These are phyloP conservation scores for Kazachstania sp. DNA, from an alignment of 1,139 yeast genomes.

Conservation along the genomic window DNA sequence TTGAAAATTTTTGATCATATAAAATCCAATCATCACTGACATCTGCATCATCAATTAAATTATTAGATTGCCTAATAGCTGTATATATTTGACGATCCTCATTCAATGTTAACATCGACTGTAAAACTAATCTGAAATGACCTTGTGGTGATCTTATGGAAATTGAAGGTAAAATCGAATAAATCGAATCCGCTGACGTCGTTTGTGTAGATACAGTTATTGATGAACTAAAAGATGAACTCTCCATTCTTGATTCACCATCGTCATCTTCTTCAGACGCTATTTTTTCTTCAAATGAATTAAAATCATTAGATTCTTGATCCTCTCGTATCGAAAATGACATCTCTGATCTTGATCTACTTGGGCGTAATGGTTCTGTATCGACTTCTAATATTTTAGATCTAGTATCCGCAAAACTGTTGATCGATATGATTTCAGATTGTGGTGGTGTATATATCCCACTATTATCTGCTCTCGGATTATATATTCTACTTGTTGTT, in stretches of 20 bases:
- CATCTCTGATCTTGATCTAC: not conserved
- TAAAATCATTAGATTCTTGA: not conserved
- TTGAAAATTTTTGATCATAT: constrained; percentile 33
- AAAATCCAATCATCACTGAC: constrained; percentile 35
- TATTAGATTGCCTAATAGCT: constrained; percentile 30
- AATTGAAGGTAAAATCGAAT: constrained; percentile 27
- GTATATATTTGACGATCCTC: constrained; percentile 24
- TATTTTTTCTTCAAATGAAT: not conserved
- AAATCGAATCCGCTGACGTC: constrained; percentile 11
- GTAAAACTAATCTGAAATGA: constrained; percentile 28
- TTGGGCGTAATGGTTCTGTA: constrained; percentile 3
- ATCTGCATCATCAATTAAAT: constrained; percentile 23
- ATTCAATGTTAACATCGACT: constrained; percentile 24
- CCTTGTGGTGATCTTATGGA: constrained; percentile 26
- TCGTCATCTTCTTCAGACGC: not conserved
- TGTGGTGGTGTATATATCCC: constrained; percentile 12
- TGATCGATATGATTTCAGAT: constrained; percentile 17
- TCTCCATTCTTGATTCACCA: constrained; percentile 3
- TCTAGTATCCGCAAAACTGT: constrained; percentile 9
- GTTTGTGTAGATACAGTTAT: constrained; percentile 5
- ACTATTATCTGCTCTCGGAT: constrained; percentile 3
- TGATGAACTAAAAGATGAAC: constrained; percentile 5
- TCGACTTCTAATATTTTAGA: constrained; percentile 3
- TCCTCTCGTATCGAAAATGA: not conserved
- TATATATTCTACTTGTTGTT: not conserved